These are phyloP conservation scores for Seminavis robusta DNA, from an alignment of 108 stramenopile genomes.

Conservation along the genomic window DNA sequence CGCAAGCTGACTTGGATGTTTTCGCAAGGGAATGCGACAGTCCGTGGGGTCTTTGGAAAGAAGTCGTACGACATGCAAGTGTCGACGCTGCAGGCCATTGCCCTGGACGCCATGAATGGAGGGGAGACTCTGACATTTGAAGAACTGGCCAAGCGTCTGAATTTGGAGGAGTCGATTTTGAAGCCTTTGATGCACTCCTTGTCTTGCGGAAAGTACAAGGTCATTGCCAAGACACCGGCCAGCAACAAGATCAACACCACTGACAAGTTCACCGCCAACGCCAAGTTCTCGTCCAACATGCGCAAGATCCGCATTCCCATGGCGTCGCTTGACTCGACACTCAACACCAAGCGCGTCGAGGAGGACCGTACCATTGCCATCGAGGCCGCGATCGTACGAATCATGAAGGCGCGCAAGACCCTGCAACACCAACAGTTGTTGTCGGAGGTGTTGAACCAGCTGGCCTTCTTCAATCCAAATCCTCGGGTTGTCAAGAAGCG, in stretches of 20 bases:
- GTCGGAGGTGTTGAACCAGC: constrained; percentile 95
- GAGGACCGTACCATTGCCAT: constrained; percentile 97
- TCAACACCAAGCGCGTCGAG: constrained; percentile 96
- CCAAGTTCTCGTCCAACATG: constrained; percentile 87
- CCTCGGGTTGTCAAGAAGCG: constrained; percentile 93
- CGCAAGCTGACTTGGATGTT: constrained; percentile 90
- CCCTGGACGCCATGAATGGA: constrained; percentile 78
- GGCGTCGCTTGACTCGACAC: constrained; percentile 95
- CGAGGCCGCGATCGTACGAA: constrained; percentile 99
- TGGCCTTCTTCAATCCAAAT: constrained; percentile 96
- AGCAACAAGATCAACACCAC: constrained; percentile 85
- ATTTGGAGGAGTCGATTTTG: constrained; percentile 83
- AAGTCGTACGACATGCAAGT: constrained; percentile 97
- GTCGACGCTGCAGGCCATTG: constrained; percentile 95
- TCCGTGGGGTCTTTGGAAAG: constrained; percentile 88
- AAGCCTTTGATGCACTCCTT: constrained; percentile 98
- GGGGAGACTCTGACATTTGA: constrained; percentile 64
- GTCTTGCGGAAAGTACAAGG: constrained; percentile 97
- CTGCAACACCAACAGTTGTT: constrained; percentile 95
- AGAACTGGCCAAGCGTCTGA: constrained; percentile 68
- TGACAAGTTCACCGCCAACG: constrained; percentile 89
- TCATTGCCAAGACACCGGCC: constrained; percentile 84
- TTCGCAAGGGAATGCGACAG: constrained; percentile 91
- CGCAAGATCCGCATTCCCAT: constrained; percentile 97
- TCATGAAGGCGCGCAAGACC: constrained; percentile 99